These are phyloP conservation scores for Blastobotrys apis DNA, from an alignment of 1,139 yeast species.

Conservation along the genomic window DNA sequence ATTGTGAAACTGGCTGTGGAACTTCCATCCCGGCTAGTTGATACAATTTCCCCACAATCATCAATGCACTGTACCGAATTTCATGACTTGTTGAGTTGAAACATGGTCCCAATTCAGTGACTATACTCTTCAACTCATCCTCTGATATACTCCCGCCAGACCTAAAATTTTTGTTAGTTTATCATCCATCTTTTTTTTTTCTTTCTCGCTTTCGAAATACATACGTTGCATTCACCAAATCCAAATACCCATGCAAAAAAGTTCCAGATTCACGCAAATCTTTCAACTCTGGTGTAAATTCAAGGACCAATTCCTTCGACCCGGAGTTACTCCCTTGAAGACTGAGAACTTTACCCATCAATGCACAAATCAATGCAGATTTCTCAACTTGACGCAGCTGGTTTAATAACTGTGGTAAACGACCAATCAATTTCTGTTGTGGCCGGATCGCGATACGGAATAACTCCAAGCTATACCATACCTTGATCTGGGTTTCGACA, in stretches of 20 bases:
- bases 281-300: constrained; percentile 2
- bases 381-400: constrained; percentile 1
- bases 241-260: constrained; percentile 17
- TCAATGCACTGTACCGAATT: constrained; percentile 46
- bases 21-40: constrained; percentile 30
- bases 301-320: neutral
- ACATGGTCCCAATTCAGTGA: constrained; percentile 21
- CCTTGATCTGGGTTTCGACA: constrained; percentile 10
- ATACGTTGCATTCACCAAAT: constrained; percentile 9
- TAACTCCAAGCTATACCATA: constrained; percentile 22
- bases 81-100: constrained; percentile 45
- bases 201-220: neutral
- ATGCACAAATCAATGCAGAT: constrained; percentile 5
- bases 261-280: constrained; percentile 13
- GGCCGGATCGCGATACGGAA: constrained; percentile 13
- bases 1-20: constrained; percentile 39
- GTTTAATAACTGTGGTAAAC: neutral
- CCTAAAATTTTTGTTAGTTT: constrained; percentile 2
- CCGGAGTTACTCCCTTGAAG: neutral
- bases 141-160: constrained; percentile 1
- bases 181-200: neutral
- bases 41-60: constrained; percentile 38
- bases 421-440: neutral
- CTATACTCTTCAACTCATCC: neutral
- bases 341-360: constrained; percentile 10